These are phyloP conservation scores for Oehlia diaphana DNA, from an alignment of 192 early-diverging fungal genomes.

Conservation along the genomic window DNA sequence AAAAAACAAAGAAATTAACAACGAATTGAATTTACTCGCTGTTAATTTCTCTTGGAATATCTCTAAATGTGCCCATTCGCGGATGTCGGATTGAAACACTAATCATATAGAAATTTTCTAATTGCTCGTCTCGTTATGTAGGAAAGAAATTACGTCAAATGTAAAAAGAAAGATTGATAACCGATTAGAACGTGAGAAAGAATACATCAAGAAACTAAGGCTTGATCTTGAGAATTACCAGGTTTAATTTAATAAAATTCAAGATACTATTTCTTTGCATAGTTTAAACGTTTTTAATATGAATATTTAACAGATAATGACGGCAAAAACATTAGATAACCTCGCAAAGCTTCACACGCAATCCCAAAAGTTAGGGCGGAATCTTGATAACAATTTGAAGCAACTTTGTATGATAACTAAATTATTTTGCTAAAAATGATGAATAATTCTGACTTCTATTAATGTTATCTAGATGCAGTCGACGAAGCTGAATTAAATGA, in stretches of 20 bases:
- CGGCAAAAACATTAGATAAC: not conserved
- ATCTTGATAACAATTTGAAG: conserved; percentile 1
- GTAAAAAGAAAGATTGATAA: not conserved
- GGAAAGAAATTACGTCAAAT: not conserved
- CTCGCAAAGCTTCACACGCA: not conserved
- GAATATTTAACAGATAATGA: not conserved
- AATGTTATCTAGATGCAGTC: not conserved
- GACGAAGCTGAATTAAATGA: conserved; percentile 3
- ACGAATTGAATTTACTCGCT: too few relatives aligned
- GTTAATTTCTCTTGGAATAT: too few relatives aligned
- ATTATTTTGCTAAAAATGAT: not conserved
- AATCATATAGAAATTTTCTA: not conserved
- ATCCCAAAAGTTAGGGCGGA: not conserved
- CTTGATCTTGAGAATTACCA: not conserved
- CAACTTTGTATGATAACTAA: not conserved
- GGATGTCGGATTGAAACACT: too few relatives aligned
- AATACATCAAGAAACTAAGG: not conserved
- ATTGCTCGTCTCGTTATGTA: not conserved
- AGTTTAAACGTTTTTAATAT: not conserved
- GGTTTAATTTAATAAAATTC: not conserved
- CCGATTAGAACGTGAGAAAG: not conserved
- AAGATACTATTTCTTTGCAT: not conserved
- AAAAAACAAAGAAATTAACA: too few relatives aligned
- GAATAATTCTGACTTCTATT: not conserved
- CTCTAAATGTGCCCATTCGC: too few relatives aligned